Evolutionary conservation across 2,329 filamentous ascomycete species (phyloP).

Genomic region (Fusarium concolor): DNA sequence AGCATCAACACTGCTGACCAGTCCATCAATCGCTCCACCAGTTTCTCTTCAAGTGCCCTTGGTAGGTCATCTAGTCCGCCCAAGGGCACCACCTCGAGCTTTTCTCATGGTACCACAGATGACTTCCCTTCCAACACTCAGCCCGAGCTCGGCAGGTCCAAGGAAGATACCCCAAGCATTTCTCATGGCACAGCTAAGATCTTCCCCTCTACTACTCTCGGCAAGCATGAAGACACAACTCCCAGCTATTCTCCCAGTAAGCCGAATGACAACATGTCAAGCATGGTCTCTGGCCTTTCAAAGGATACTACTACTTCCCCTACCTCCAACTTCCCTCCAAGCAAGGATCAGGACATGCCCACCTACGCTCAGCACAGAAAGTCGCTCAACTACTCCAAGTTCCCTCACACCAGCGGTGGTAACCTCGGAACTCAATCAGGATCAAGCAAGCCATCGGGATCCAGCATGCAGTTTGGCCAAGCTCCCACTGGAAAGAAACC

Average conservation of each 20-base stretch:
- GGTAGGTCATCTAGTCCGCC: not conserved
- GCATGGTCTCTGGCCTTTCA: not conserved
- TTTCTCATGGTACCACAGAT: not conserved
- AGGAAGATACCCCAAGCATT: not conserved
- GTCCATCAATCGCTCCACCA: not conserved
- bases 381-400: conserved; percentile 10
- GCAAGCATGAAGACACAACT: too few relatives aligned
- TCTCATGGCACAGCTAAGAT: not conserved
- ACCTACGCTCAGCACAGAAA: not conserved
- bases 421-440: not conserved
- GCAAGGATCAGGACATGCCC: not conserved
- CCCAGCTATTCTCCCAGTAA: not conserved
- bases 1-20: not conserved
- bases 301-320: not conserved
- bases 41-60: not conserved
- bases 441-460: too few relatives aligned
- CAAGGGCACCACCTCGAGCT: not conserved
- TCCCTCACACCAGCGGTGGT: not conserved
- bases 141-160: not conserved
- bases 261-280: not conserved
- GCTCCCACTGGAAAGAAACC: not conserved
- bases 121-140: not conserved
- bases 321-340: not conserved
- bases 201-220: not conserved
- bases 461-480: not conserved